Conservation (phyloP, 2,329 filamentous ascomycete species). For the Arthroderma sp. region DNA sequence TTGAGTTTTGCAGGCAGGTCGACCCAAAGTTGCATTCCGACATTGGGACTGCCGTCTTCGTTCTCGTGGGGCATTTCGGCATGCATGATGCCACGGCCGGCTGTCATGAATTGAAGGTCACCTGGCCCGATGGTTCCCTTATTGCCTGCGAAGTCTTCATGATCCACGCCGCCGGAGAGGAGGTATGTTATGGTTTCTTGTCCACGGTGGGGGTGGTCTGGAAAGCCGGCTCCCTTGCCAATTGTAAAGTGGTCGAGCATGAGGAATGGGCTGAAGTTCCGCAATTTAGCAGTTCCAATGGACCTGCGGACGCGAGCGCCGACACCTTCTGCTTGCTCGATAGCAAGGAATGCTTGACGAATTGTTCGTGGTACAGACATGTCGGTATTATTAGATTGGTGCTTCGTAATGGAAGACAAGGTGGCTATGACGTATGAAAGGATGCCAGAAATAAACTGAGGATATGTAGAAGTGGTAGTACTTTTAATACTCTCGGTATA, state of each 20-base stretch:
- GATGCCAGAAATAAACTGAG: neutral
- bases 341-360: conserved; percentile 67
- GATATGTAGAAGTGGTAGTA: conserved; percentile 5
- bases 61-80: conserved; percentile 86
- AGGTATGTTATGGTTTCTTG: conserved; percentile 89
- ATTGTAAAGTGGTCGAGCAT: conserved; percentile 93
- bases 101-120: conserved; percentile 98
- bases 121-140: conserved; percentile 69
- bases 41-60: conserved; percentile 59
- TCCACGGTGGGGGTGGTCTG: conserved; percentile 71
- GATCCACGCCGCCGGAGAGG: conserved; percentile 71
- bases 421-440: too few species aligned
- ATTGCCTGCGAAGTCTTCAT: conserved; percentile 84
- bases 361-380: conserved; percentile 64
- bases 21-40: conserved; percentile 92
- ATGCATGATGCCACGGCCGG: conserved; percentile 81
- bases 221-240: conserved; percentile 70
- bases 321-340: conserved; percentile 76
- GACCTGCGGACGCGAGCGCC: conserved; percentile 78
- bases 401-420: too few species aligned
- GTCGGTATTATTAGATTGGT: conserved; percentile 9
- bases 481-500: conserved; percentile 9
- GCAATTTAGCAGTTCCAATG: conserved; percentile 69
- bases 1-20: conserved; percentile 68
- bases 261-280: conserved; percentile 81